Percentiles rank a stretch among this genome's conserved stretches.
phyloP scores from a whole-genome alignment of 129 eudicot genomes.

The Ambrosia trifida region DNA sequence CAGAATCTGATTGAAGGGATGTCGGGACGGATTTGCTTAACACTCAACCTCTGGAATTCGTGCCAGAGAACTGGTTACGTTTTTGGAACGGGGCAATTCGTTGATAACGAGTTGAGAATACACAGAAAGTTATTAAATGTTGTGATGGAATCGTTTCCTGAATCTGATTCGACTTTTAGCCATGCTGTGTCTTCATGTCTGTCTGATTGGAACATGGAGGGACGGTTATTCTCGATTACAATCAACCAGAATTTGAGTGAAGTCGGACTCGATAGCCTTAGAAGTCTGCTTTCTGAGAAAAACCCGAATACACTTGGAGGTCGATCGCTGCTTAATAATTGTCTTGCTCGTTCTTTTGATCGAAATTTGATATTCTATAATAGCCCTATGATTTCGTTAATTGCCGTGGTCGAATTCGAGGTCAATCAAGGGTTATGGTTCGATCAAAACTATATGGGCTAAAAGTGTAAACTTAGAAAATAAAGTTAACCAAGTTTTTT shows the following conservation, averaged over 20 bases:
- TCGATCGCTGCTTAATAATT: constrained; percentile 62
- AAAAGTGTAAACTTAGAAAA: too few relatives aligned
- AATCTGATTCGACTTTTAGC: constrained; percentile 48
- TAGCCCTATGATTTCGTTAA: too few relatives aligned
- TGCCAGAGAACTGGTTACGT: constrained; percentile 69
- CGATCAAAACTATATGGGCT: too few relatives aligned
- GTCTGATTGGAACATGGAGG: constrained; percentile 42
- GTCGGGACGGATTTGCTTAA: constrained; percentile 78
- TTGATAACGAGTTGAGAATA: constrained; percentile 84
- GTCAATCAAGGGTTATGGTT: too few relatives aligned
- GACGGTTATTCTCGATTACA: constrained; percentile 35
- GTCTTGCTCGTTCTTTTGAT: constrained; percentile 84
- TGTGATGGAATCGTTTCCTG: constrained; percentile 84
- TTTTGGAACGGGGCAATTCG: constrained; percentile 73
- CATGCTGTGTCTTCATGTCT: constrained; percentile 39
- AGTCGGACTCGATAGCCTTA: constrained; percentile 54
- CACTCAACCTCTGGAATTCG: constrained; percentile 85
- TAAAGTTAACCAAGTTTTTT: too few relatives aligned
- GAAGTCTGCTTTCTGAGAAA: constrained; percentile 73
- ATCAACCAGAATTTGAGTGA: constrained; percentile 52
- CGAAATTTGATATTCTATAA: too few relatives aligned
- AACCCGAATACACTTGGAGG: constrained; percentile 71
- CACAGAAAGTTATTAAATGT: constrained; percentile 63
- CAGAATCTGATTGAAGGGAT: constrained; percentile 75
- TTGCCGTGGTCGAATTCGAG: too few relatives aligned